Base-by-base conservation (phyloP, 306 rosid species). In the Pachyrhizus erosus region DNA sequence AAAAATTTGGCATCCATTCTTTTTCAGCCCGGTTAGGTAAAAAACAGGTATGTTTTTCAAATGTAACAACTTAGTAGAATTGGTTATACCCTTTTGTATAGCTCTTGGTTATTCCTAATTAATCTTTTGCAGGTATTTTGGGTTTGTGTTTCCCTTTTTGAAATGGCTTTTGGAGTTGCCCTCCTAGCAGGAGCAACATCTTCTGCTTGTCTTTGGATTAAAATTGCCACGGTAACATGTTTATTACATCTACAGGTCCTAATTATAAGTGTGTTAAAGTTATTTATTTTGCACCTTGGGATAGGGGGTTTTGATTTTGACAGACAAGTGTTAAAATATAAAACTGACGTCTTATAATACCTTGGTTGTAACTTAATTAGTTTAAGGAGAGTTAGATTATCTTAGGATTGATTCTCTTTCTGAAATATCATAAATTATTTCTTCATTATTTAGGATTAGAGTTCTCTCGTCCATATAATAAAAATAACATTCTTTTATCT, bases 21-120 rank as follows among this genome's bases (percentile, higher is more conserved):
- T 87, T 90, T 86, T 71, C 97, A 74, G 90, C 89, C 51, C 91
- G 91, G 51, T 61, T 92, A 80, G 97, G 98, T 80, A 91, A 86
- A 81, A 65, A 86, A 55, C 81, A 74, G 90, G 98, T 94, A 65
- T 26, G 45, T 33, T 31, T 8, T 64, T 15, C 5, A 3, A 7
- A 8, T 31, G 3, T 20, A 29, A 15, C 42, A 78, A 43, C 21
- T 27, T 52, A 52, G 5, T 1, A 26, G 15, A 61, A 14, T 26
- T 24, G n/a, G 66, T 58, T 58, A 0, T 27, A 4, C n/a, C 9
- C 9, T 61, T 39, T 61, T 61, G 7, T 61, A 10, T 11, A 13
- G 1, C 3, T 21, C 9, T 26, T 61, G 18, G 5, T 18, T 26
- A 5, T 27, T 27, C 4, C 20, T 27, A 27, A 61, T 7, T 6